Conservation (phyloP, 306 rosid species). For the Cucurbita ficifolia region DNA sequence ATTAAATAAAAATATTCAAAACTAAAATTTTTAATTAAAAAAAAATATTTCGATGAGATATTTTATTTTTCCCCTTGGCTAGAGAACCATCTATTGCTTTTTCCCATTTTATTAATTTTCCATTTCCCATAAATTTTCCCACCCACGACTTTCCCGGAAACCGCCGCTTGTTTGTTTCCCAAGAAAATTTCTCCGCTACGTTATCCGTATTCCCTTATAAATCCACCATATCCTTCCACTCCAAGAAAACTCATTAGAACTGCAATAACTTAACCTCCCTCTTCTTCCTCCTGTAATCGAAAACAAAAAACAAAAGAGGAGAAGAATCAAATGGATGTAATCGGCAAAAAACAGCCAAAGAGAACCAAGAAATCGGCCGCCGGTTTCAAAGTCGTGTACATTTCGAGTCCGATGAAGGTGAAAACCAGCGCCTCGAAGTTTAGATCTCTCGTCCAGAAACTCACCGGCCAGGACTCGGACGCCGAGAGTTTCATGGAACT, state of each 20-base stretch:
- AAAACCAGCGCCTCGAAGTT: slow-evolving; percentile 61
- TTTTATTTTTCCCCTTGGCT: too few species aligned
- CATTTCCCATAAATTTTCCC: not conserved
- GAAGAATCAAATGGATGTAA: not conserved
- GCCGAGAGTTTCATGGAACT: slow-evolving; percentile 38
- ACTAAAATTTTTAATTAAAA: too few species aligned
- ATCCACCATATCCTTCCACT: not conserved
- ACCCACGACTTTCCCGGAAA: slow-evolving; percentile 26
- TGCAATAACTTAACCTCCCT: too few species aligned
- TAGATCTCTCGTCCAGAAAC: slow-evolving; percentile 76
- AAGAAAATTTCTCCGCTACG: not conserved
- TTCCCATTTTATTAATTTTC: not conserved
- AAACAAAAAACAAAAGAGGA: too few species aligned
- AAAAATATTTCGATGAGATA: too few species aligned
- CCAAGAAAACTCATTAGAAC: not conserved
- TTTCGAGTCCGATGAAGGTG: slow-evolving; percentile 79
- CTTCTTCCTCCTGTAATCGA: too few species aligned
- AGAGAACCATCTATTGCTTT: not conserved
- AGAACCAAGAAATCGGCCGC: slow-evolving; percentile 20
- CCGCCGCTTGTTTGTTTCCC: slow-evolving; percentile 13
- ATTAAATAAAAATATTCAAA: too few species aligned
- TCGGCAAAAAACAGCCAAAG: slow-evolving; percentile 16
- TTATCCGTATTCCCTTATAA: slow-evolving; percentile 9
- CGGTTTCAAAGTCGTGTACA: slow-evolving; percentile 50
- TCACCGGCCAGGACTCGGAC: slow-evolving; percentile 67